Base-by-base conservation (phyloP, 2,329 filamentous ascomycete species). In the Ilyonectria destructans region DNA sequence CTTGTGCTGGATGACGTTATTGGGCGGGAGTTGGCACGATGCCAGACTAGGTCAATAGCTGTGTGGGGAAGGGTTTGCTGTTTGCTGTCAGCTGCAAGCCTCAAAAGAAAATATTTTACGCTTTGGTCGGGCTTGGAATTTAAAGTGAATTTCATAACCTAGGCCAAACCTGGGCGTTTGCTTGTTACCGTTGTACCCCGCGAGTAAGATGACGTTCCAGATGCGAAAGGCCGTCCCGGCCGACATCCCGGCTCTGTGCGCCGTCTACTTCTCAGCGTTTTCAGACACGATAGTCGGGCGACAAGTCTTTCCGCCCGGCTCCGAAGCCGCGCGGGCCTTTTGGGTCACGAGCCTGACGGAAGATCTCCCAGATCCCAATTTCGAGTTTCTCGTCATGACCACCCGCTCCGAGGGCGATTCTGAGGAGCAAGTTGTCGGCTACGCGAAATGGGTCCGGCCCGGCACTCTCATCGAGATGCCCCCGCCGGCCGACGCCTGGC, bases 231-330 rank as follows among this genome's bases (percentile, higher is more conserved):
- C 82, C 49, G 80, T 75, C 1, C 69, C 76, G 15, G 75, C 74
- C 13, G 87, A 89, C 75, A 77, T 82, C 2, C 71, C 80, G 12
- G 75, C 68, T 19, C 76, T 88, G 29, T 80, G 77, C 54, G 77
- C 81, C 12, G 80, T 85, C 69, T 86, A 86, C 75, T 77, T 84
- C 68, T 78, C 81, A 12, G 84, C 84, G 49, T 89, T 89, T 72
- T 62, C 69, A 3, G 69, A 74, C 52, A 83, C 81, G 43, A 65
- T 79, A 4, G 76, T 87, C 15, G 79, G 80, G 21, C 70, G 74
- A 6, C 72, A 79, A 19, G 80, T 83, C 40, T 85, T 85, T 37
- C 81, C 81, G 1, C 71, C 75, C 17, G 49, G 70, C 2, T 68
- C 72, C 3, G 21, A 75, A 7, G 55, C 73, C 3, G 68, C 79